Conservation (phyloP, 805 yeast genomes). For the Kregervanrija delftensis region DNA sequence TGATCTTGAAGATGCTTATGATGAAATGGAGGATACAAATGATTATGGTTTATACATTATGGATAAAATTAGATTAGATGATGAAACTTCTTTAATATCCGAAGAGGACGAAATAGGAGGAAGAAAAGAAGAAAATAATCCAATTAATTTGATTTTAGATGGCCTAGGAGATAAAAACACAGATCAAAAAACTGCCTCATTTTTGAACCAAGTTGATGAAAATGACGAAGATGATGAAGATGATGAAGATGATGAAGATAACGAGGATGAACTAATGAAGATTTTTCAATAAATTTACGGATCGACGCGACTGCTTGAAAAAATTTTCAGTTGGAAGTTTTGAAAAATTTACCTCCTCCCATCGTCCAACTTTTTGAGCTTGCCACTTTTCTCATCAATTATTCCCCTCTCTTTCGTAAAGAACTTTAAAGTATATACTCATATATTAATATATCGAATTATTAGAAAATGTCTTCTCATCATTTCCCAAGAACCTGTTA, state of each 20-base stretch:
- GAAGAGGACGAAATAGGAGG: background rate
- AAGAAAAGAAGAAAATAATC: background rate
- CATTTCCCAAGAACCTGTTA: conserved; percentile 64
- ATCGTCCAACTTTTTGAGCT: too few relatives aligned
- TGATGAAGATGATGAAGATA: too few relatives aligned
- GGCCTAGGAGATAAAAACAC: background rate
- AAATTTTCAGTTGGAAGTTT: too few relatives aligned
- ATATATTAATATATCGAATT: too few relatives aligned
- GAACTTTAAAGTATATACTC: too few relatives aligned
- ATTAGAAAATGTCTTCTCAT: conserved; percentile 14
- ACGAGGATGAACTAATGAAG: too few relatives aligned
- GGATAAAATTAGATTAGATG: conserved; percentile 17
- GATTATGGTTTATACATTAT: conserved; percentile 30
- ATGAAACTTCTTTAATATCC: background rate
- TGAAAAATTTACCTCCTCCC: too few relatives aligned
- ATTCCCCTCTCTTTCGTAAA: too few relatives aligned
- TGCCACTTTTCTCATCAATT: too few relatives aligned
- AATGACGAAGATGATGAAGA: too few relatives aligned
- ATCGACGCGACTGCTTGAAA: too few relatives aligned
- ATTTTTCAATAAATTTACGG: too few relatives aligned
- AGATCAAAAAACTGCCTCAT: background rate
- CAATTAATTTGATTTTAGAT: background rate
- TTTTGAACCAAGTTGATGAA: conserved; percentile 3
- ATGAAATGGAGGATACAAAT: conserved; percentile 37
- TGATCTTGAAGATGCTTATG: conserved; percentile 38